Percentiles rank a stretch among this genome's conserved stretches.
phyloP scores from a whole-genome alignment of 352 stramenopile genomes.

The Phytophthora pluvialis region DNA sequence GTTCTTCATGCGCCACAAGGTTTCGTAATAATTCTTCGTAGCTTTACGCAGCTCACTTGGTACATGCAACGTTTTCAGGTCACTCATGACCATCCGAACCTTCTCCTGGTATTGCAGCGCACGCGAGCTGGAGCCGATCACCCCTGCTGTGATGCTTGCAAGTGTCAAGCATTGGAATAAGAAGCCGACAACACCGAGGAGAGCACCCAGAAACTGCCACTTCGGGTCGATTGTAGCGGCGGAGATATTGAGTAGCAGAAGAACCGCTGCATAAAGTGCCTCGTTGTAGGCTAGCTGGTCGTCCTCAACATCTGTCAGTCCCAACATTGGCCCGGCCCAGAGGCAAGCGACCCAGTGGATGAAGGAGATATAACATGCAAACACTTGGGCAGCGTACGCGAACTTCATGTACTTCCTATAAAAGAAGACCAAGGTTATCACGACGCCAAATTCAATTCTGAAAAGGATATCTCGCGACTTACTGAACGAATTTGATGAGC shows the following conservation, averaged over 20 bases:
- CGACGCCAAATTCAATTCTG: not conserved
- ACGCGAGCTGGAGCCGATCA: conserved; percentile 53
- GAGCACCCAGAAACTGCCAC: conserved; percentile 46
- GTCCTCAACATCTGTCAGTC: conserved; percentile 33
- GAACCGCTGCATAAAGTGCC: conserved; percentile 49
- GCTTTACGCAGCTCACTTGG: conserved; percentile 57
- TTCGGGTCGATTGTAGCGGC: conserved; percentile 41
- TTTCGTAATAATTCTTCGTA: conserved; percentile 68
- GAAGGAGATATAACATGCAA: conserved; percentile 59
- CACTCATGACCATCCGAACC: conserved; percentile 64
- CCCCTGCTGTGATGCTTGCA: conserved; percentile 57
- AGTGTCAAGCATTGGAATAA: conserved; percentile 59
- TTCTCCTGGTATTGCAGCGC: conserved; percentile 71
- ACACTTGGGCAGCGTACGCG: conserved; percentile 61
- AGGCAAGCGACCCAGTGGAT: conserved; percentile 73
- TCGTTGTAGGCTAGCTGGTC: conserved; percentile 57
- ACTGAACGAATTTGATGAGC: conserved; percentile 75
- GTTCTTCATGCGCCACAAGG: conserved; percentile 72
- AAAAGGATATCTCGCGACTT: conserved; percentile 12
- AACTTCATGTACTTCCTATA: conserved; percentile 71
- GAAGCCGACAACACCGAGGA: conserved; percentile 56
- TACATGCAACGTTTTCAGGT: conserved; percentile 67
- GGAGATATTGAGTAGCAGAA: conserved; percentile 62
- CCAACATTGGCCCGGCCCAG: conserved; percentile 47
- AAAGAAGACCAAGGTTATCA: not conserved